phyloP scores from a whole-genome alignment of 495 filamentous ascomycete species.

The Evernia prunastri region DNA sequence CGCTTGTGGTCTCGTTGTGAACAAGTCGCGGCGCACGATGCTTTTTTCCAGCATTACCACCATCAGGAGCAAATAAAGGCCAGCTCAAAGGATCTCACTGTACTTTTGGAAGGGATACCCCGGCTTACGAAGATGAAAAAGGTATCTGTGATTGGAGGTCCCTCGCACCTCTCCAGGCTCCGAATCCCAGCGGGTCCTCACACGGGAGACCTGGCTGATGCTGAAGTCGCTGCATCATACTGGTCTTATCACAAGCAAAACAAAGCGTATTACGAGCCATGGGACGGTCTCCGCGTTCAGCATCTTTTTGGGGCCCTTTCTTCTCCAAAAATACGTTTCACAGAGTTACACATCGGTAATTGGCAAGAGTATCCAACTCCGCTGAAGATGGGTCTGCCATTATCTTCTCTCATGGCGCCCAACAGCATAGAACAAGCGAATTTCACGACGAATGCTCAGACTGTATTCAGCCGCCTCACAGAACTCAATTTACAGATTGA shows the following conservation, averaged over 20 bases:
- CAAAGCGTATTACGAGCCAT: not conserved
- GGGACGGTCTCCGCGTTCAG: not conserved
- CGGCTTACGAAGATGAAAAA: not conserved
- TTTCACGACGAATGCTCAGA: not conserved
- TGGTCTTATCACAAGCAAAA: not conserved
- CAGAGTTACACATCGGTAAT: not conserved
- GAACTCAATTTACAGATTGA: constrained; percentile 1
- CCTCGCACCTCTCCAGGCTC: not conserved
- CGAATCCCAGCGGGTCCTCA: not conserved
- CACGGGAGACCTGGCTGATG: not conserved
- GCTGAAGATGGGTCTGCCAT: not conserved
- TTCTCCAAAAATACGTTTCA: not conserved
- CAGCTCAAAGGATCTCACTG: not conserved
- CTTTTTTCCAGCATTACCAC: not conserved
- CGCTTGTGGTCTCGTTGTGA: not conserved
- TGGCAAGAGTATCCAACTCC: not conserved
- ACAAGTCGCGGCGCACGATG: not conserved
- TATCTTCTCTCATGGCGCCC: not conserved
- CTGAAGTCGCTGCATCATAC: not conserved
- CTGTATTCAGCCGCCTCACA: not conserved
- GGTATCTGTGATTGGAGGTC: constrained; percentile 1
- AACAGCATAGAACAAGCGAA: not conserved
- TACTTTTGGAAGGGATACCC: not conserved
- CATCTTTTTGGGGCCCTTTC: not conserved
- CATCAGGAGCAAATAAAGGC: not conserved